A percentile compares a stretch with the other conserved stretches of the same genome.
Evolutionary conservation across 768 basidiomycete genomes (phyloP).

Genomic region (Boletellus ananas): DNA sequence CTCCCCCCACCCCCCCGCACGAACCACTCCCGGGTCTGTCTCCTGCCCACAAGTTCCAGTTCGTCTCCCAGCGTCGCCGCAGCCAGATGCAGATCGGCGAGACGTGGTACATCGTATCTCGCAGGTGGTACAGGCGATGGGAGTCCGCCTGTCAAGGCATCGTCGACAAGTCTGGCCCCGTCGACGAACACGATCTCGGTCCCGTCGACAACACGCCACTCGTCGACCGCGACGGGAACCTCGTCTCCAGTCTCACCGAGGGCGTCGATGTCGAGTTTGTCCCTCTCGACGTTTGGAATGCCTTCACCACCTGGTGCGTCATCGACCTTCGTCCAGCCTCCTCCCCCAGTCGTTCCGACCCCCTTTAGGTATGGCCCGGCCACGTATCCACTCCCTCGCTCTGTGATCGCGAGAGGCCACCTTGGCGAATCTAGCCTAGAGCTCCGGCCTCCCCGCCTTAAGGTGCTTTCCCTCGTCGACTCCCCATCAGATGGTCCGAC

Average conservation of each 20-base stretch:
- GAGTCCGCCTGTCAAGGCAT: conserved; percentile 65
- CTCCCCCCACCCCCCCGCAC: conserved; percentile 26
- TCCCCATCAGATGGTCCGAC: conserved; percentile 26
- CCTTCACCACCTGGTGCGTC: conserved; percentile 56
- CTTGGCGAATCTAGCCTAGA: conserved; percentile 56
- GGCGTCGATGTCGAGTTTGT: conserved; percentile 72
- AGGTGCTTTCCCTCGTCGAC: conserved; percentile 45
- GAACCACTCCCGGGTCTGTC: conserved; percentile 27
- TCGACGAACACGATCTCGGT: conserved; percentile 61
- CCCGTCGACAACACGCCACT: conserved; percentile 74
- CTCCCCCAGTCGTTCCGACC: background rate
- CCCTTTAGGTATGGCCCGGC: conserved; percentile 71
- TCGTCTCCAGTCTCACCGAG: conserved; percentile 48
- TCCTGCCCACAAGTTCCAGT: conserved; percentile 45
- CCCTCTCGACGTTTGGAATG: conserved; percentile 66
- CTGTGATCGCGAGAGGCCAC: conserved; percentile 59
- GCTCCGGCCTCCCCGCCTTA: conserved; percentile 64
- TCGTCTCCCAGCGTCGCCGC: conserved; percentile 46
- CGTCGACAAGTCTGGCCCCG: conserved; percentile 60
- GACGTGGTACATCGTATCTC: conserved; percentile 74
- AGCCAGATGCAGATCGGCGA: conserved; percentile 59
- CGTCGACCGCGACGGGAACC: conserved; percentile 48
- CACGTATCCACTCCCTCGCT: conserved; percentile 54
- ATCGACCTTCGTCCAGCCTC: background rate
- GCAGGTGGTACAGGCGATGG: conserved; percentile 75